These are phyloP conservation scores for Colletotrichum sp. DNA, from an alignment of 2,329 filamentous ascomycete species.

Conservation along the genomic window DNA sequence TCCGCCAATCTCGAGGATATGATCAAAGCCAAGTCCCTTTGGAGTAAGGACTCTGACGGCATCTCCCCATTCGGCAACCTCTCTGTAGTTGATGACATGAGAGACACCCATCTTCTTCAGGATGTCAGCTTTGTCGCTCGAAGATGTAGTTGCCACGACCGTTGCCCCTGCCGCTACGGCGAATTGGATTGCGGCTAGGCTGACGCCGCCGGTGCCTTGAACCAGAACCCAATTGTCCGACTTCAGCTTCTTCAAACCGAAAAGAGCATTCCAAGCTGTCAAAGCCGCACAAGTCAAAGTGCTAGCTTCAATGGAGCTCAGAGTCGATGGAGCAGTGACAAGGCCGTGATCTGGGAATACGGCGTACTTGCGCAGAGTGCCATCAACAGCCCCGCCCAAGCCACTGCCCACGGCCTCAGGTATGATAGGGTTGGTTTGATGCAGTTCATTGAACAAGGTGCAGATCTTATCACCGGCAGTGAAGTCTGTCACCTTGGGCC, in stretches of 20 bases:
- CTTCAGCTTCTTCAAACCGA: constrained; percentile 37
- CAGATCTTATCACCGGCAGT: not conserved
- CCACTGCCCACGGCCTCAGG: not conserved
- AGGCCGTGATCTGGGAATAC: not conserved
- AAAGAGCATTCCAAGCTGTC: constrained; percentile 24
- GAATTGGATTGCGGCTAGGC: constrained; percentile 49
- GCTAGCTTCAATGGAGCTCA: not conserved
- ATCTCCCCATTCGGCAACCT: constrained; percentile 58
- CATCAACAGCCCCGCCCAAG: not conserved
- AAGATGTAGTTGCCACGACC: constrained; percentile 64
- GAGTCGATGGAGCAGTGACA: not conserved
- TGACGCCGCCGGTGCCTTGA: constrained; percentile 59
- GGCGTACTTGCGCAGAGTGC: not conserved
- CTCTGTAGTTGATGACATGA: constrained; percentile 62
- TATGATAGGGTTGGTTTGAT: not conserved
- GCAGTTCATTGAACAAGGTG: not conserved
- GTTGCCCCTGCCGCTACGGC: constrained; percentile 54
- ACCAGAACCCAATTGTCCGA: constrained; percentile 50
- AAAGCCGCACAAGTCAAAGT: not conserved
- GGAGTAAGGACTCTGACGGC: constrained; percentile 52
- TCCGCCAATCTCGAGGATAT: not conserved
- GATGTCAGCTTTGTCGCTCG: constrained; percentile 49
- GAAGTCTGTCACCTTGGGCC: not conserved
- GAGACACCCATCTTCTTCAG: constrained; percentile 59
- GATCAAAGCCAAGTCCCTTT: not conserved